A percentile compares a stretch with the other conserved stretches of the same genome.
phyloP scores from a whole-genome alignment of 2,329 filamentous ascomycete genomes.

The Paecilomyces variotii region DNA sequence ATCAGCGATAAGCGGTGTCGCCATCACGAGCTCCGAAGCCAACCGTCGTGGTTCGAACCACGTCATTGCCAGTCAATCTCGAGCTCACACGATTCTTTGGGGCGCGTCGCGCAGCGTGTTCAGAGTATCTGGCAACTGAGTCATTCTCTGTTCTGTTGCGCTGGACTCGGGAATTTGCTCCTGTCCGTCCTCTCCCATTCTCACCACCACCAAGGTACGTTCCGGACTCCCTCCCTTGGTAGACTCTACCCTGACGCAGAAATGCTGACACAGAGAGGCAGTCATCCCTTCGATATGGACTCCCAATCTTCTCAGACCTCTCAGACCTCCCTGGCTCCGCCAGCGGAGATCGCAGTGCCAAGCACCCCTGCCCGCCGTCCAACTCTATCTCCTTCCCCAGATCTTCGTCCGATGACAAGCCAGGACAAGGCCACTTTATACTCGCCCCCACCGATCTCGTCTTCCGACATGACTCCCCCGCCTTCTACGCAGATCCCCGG shows the following conservation, averaged over 20 bases:
- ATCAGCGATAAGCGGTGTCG: slow-evolving; percentile 18
- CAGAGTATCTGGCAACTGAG: background rate
- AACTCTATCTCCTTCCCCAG: slow-evolving; percentile 29
- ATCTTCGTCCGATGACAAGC: slow-evolving; percentile 21
- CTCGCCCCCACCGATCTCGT: slow-evolving; percentile 39
- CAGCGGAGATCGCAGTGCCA: slow-evolving; percentile 30
- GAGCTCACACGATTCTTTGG: background rate
- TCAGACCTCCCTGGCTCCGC: slow-evolving; percentile 28
- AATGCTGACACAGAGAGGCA: background rate
- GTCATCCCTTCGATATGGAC: slow-evolving; percentile 9
- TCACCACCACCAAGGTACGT: background rate
- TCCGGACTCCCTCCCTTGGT: background rate
- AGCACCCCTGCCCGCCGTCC: slow-evolving; percentile 24
- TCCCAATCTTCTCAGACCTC: slow-evolving; percentile 12
- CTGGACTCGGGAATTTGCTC: background rate
- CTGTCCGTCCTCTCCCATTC: background rate
- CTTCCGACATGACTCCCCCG: slow-evolving; percentile 53
- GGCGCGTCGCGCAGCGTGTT: background rate
- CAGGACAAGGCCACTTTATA: slow-evolving; percentile 24
- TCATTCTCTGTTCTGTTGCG: background rate
- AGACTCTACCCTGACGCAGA: background rate
- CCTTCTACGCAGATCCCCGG: slow-evolving; percentile 52
- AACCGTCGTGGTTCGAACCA: background rate
- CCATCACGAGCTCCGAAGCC: background rate
- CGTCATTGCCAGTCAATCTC: background rate